Percentiles rank a stretch among this genome's conserved stretches.
These are phyloP conservation scores for Pseudozyma thailandica DNA, from an alignment of 1,284 basidiomycete genomes.

Conservation along the genomic window DNA sequence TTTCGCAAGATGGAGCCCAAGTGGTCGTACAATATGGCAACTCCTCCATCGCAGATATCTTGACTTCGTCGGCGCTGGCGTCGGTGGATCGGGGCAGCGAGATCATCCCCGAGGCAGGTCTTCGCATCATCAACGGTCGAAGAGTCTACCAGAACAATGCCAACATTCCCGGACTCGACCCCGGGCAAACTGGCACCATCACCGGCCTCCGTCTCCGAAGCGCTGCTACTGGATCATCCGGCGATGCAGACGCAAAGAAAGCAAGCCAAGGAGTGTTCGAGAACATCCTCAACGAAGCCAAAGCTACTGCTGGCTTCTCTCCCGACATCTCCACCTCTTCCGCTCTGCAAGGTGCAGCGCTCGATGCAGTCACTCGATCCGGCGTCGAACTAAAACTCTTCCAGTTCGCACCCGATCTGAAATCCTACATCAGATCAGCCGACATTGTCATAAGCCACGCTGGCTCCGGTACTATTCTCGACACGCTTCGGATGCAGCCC, in stretches of 20 bases:
- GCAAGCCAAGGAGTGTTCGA: constrained; percentile 25
- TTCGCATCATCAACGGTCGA: constrained; percentile 42
- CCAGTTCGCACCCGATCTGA: constrained; percentile 45
- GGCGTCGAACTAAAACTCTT: constrained; percentile 47
- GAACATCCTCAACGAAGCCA: constrained; percentile 27
- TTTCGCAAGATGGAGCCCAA: constrained; percentile 10
- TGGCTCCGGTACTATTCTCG: constrained; percentile 92
- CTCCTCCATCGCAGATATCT: constrained; percentile 39
- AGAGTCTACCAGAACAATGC: constrained; percentile 37
- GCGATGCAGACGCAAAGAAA: not conserved
- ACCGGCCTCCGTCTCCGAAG: constrained; percentile 25
- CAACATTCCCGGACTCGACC: constrained; percentile 33
- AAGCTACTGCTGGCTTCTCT: constrained; percentile 17
- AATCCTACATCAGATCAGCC: constrained; percentile 72
- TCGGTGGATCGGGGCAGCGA: constrained; percentile 39
- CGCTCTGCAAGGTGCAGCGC: constrained; percentile 15
- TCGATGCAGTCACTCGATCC: constrained; percentile 25
- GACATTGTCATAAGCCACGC: constrained; percentile 91
- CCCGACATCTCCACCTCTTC: not conserved
- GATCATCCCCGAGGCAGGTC: constrained; percentile 40
- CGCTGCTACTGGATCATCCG: not conserved
- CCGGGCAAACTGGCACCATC: constrained; percentile 42
- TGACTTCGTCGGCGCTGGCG: constrained; percentile 25
- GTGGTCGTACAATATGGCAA: constrained; percentile 41
- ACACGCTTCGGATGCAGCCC: constrained; percentile 76